phyloP scores from a whole-genome alignment of 352 stramenopile genomes.

The Phytophthora sojae region DNA sequence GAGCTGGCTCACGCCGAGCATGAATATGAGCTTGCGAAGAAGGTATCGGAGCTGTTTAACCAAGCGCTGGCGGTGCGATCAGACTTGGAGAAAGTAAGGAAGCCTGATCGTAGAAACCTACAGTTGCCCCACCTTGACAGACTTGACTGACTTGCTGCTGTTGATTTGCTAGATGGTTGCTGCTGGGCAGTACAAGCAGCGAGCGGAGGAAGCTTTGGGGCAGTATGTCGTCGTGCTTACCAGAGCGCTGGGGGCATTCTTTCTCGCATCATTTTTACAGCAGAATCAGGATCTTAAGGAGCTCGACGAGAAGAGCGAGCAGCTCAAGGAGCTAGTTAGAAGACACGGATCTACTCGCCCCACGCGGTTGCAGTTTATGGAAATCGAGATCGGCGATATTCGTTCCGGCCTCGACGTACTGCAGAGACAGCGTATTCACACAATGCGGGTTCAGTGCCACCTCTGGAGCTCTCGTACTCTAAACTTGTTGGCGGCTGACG shows the following conservation, averaged over 20 bases:
- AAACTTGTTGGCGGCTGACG: neutral
- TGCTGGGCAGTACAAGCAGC: conserved; percentile 3
- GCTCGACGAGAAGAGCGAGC: neutral
- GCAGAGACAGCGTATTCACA: conserved; percentile 4
- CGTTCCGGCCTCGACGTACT: neutral
- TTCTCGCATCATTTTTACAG: neutral
- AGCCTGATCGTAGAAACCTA: neutral
- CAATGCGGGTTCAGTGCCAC: neutral
- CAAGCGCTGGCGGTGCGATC: neutral
- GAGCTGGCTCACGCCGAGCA: neutral
- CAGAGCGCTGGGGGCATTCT: neutral
- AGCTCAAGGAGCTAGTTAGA: neutral
- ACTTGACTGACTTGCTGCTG: neutral
- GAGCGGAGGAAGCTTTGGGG: neutral
- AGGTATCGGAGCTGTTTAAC: conserved; percentile 1
- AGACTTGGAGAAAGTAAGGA: neutral
- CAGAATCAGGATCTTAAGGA: conserved; percentile 7
- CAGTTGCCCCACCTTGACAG: neutral
- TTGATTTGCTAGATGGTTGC: neutral
- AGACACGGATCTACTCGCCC: conserved; percentile 2
- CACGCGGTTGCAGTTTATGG: neutral
- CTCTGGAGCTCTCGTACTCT: conserved; percentile 1
- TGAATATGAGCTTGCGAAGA: neutral
- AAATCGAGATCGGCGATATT: conserved; percentile 7
- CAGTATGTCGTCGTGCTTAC: neutral